phyloP scores from a whole-genome alignment of 2,329 filamentous ascomycete species.

The Alternaria metachromatica region DNA sequence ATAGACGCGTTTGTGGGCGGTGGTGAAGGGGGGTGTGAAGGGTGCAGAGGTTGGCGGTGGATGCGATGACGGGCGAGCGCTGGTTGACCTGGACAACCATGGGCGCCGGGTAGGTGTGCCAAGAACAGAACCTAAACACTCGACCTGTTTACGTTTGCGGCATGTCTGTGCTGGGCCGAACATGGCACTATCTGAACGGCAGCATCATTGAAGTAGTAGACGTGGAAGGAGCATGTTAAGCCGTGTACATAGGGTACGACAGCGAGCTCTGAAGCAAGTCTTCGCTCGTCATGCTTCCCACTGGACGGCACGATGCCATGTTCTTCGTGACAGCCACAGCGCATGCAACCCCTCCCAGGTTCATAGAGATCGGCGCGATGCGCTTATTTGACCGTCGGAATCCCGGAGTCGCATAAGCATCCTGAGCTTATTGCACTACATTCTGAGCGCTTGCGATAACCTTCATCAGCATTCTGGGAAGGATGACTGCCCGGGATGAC shows the following conservation, averaged over 20 bases:
- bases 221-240: background rate
- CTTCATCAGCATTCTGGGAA: background rate
- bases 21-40: conserved; percentile 13
- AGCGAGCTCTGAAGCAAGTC: background rate
- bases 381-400: background rate
- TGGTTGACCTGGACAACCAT: conserved; percentile 28
- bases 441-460: background rate
- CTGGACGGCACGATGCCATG: background rate
- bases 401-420: background rate
- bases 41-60: conserved; percentile 44
- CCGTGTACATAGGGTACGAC: background rate
- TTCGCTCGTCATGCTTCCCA: background rate
- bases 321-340: conserved; percentile 6
- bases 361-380: background rate
- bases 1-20: conserved; percentile 32
- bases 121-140: conserved; percentile 36
- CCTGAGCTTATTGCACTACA: background rate
- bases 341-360: conserved; percentile 2
- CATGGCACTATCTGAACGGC: background rate
- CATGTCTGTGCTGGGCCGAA: conserved; percentile 2
- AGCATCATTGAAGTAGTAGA: background rate
- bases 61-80: conserved; percentile 23
- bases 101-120: conserved; percentile 19
- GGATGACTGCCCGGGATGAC: background rate
- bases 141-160: conserved; percentile 28